phyloP scores from a whole-genome alignment of 495 filamentous ascomycete genomes.

The Daldinia loculata region DNA sequence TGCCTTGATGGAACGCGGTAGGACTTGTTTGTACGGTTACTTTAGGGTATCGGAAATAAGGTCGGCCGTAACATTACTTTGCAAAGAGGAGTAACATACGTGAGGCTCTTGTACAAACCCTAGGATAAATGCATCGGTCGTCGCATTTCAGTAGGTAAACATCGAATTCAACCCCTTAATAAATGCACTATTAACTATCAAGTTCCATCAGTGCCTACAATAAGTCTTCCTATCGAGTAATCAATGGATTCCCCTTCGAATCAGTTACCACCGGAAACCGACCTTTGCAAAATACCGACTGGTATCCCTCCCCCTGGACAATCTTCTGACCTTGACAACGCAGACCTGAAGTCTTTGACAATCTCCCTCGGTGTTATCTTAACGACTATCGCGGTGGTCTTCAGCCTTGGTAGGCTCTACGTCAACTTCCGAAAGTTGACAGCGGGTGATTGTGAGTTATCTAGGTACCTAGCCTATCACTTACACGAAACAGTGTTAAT shows the following conservation, averaged over 20 bases:
- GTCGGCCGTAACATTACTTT: no score
- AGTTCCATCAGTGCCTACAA: no score
- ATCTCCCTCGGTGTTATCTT: background rate
- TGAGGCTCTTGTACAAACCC: background rate
- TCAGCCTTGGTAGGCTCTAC: background rate
- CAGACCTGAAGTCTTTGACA: background rate
- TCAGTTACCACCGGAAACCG: background rate
- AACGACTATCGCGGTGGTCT: background rate
- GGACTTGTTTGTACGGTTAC: no score
- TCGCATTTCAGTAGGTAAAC: no score
- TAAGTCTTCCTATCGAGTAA: background rate
- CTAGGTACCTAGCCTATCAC: background rate
- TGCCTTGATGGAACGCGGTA: no score
- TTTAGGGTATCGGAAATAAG: no score
- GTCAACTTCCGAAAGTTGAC: background rate
- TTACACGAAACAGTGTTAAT: background rate
- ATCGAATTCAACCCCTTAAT: no score
- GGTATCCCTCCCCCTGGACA: background rate
- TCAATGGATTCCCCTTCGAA: background rate
- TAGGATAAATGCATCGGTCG: background rate
- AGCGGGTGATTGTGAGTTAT: background rate
- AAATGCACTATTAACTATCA: no score
- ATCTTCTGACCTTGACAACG: background rate
- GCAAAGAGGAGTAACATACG: background rate
- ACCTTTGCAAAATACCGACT: constrained; percentile 1